Conservation (phyloP, 1,284 basidiomycete genomes). For the Ustilago crameri region DNA sequence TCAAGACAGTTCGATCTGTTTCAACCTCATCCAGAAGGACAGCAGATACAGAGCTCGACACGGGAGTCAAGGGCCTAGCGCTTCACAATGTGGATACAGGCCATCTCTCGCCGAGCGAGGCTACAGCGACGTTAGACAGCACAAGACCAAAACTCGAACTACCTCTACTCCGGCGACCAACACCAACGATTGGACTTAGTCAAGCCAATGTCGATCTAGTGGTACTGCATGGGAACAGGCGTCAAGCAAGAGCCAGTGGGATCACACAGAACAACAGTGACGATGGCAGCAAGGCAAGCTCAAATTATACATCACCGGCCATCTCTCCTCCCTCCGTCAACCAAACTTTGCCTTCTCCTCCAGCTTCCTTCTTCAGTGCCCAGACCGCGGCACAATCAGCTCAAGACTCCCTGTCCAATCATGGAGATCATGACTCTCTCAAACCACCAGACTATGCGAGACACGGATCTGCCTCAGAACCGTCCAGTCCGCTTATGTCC, state of each 20-base stretch:
- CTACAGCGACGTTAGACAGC: constrained; percentile 1
- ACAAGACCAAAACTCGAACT: constrained; percentile 19
- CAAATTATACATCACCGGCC: constrained; percentile 2
- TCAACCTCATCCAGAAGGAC: not conserved
- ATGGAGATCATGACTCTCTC: not conserved
- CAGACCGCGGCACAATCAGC: not conserved
- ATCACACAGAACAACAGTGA: not conserved
- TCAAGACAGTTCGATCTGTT: not conserved
- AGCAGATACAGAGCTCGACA: not conserved
- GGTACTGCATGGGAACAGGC: constrained; percentile 43
- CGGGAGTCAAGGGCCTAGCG: constrained; percentile 2
- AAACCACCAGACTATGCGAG: not conserved
- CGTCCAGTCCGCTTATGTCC: constrained; percentile 16
- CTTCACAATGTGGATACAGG: constrained; percentile 8
- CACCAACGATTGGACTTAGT: constrained; percentile 41
- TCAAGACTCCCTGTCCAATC: not conserved
- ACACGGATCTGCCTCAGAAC: constrained; percentile 18
- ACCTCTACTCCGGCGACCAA: constrained; percentile 18
- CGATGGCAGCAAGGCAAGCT: constrained; percentile 3
- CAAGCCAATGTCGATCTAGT: constrained; percentile 32
- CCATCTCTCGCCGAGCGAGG: constrained; percentile 14
- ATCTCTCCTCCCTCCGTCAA: constrained; percentile 3
- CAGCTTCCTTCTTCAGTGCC: not conserved
- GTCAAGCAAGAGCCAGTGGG: constrained; percentile 32
- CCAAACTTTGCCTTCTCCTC: not conserved